phyloP scores from a whole-genome alignment of 306 rosid genomes.

The Quillaja saponaria region DNA sequence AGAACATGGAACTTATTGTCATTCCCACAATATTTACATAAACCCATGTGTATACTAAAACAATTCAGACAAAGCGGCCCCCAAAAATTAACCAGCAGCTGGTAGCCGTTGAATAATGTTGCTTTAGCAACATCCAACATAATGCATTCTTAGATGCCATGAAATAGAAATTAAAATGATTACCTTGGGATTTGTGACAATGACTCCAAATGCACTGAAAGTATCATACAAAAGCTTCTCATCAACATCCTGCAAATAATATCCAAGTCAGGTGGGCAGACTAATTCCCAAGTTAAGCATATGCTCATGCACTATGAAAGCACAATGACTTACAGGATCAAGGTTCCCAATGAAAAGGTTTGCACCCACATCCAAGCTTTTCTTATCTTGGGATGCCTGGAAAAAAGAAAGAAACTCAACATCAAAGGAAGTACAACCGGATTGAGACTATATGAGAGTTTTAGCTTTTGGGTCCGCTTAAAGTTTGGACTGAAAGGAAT shows the following conservation, averaged over 20 bases:
- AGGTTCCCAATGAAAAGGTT: constrained; percentile 96
- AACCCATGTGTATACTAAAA: too few relatives aligned
- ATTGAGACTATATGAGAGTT: neutral
- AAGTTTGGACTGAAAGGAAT: neutral
- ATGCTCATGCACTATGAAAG: constrained; percentile 8
- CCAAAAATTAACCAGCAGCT: constrained; percentile 8
- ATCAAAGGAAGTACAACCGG: neutral
- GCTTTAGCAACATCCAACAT: constrained; percentile 5
- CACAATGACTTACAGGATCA: constrained; percentile 70
- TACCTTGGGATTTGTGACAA: constrained; percentile 97
- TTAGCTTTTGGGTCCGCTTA: neutral
- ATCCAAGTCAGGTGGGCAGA: constrained; percentile 15
- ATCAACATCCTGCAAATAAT: constrained; percentile 81
- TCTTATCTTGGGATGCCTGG: constrained; percentile 97
- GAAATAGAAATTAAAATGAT: constrained; percentile 17
- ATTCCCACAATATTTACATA: too few relatives aligned
- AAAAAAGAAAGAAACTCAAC: constrained; percentile 26
- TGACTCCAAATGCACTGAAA: constrained; percentile 98
- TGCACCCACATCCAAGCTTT: constrained; percentile 96
- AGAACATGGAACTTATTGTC: too few relatives aligned
- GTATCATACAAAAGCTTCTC: constrained; percentile 96
- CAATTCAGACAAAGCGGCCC: too few relatives aligned
- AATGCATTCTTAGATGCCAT: neutral
- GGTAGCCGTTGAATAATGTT: constrained; percentile 11
- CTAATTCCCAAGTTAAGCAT: constrained; percentile 12